Evolutionary conservation across 306 rosid genomes (phyloP), one percentile per base, ranked within the genome.

Genomic region (Macrotyloma uniflorum): DNA sequence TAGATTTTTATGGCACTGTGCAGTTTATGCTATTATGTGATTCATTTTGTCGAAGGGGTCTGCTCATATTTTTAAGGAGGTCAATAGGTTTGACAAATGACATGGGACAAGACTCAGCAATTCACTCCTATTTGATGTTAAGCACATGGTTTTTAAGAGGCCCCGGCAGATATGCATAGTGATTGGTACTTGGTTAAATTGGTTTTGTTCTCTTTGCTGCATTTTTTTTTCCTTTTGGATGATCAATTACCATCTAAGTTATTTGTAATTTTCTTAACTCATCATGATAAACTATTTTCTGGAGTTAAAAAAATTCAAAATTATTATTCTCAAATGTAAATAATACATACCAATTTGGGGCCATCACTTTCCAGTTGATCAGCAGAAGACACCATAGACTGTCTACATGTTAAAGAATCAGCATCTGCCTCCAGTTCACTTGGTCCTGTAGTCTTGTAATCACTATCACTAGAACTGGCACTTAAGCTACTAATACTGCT

Each of bases 341-440:
- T 42, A 46, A 88, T 36, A 72, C 9, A 57, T 95, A 95, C 98
- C 98, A 86, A 77, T 88, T 88, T 95, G 71, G 87, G 83, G 77
- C 87, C 84, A 82, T 87, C 93, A 85, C 67, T 91, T 70, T 86
- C 95, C 78, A 85, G 57, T 65, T 82, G 96, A 85, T 86, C 92
- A 53, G 83, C 88, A 32, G 89, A 87, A 67, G 97, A 85, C 77
- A 92, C 84, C 85, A 88, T 89, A 76, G 98, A 89, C 84, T 88
- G 93, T 90, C 97, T 81, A 62, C 98, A 90, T 1, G 90, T 86
- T 83, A 95, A 83, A 78, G 98, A 95, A 89, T 95, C 98, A 66
- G 98, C 98, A 84, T 95, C 99, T 11, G 97, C 98, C 90, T 95
- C 99, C 23, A 93, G 91, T 71, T 95, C 99, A 58, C 85, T 88